Conservation (phyloP, 768 basidiomycete genomes). For the Royoungia palumana region DNA sequence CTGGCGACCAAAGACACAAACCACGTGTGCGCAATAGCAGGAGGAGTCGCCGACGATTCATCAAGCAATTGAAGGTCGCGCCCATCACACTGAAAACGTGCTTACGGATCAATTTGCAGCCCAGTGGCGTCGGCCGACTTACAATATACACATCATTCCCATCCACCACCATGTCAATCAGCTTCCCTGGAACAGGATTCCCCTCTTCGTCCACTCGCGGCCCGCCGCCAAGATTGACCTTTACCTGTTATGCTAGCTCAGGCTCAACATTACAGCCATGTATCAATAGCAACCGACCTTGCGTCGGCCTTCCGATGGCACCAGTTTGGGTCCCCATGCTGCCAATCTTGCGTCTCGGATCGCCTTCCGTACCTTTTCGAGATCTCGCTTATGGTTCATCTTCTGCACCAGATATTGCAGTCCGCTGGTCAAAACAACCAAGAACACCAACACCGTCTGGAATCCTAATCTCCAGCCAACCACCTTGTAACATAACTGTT, state of each 20-base stretch:
- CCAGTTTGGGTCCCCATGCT: constrained; percentile 81
- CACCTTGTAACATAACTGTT: background rate
- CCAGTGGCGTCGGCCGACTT: constrained; percentile 32
- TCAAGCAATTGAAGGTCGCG: constrained; percentile 58
- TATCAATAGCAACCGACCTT: constrained; percentile 48
- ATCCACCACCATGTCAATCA: constrained; percentile 81
- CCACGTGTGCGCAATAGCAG: constrained; percentile 70
- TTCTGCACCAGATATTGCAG: constrained; percentile 80
- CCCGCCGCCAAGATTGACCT: constrained; percentile 60
- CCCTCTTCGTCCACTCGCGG: constrained; percentile 55
- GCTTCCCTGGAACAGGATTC: constrained; percentile 44
- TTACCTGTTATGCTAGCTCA: constrained; percentile 49
- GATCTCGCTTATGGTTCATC: constrained; percentile 73
- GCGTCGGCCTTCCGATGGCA: constrained; percentile 57
- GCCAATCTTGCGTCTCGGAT: constrained; percentile 58
- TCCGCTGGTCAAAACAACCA: constrained; percentile 70
- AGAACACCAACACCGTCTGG: constrained; percentile 74
- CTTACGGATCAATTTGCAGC: constrained; percentile 5
- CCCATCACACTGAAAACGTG: constrained; percentile 50
- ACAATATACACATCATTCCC: constrained; percentile 73
- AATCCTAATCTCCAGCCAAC: constrained; percentile 2
- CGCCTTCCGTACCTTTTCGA: constrained; percentile 62
- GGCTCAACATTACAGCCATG: constrained; percentile 2
- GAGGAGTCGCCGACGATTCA: constrained; percentile 51
- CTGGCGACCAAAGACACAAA: constrained; percentile 46